A percentile compares a stretch with the other conserved stretches of the same genome.
These are phyloP conservation scores for Cercophora scortea DNA, from an alignment of 495 filamentous ascomycete genomes.

Conservation along the genomic window DNA sequence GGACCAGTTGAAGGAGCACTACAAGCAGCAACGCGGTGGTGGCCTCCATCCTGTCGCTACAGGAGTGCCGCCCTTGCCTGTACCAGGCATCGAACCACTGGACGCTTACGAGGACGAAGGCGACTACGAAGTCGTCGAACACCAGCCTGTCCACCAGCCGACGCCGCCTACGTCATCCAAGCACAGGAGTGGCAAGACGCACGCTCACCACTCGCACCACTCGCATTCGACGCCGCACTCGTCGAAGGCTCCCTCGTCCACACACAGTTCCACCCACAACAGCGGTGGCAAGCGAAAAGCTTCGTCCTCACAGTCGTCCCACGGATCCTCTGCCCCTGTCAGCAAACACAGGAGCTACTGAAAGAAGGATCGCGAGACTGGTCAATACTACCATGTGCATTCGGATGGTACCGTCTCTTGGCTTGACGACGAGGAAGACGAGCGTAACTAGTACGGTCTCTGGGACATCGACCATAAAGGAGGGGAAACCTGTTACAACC, in stretches of 20 bases:
- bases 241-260: background rate
- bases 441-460: background rate
- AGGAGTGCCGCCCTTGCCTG: background rate
- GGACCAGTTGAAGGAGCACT: slow-evolving; percentile 13
- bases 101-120: background rate
- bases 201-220: background rate
- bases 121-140: background rate
- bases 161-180: background rate
- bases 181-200: background rate
- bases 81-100: background rate
- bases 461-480: background rate
- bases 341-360: slow-evolving; percentile 12
- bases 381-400: slow-evolving; percentile 12
- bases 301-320: background rate
- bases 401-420: slow-evolving; percentile 16
- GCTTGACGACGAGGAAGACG: slow-evolving; percentile 4
- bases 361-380: slow-evolving; percentile 10
- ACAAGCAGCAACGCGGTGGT: background rate
- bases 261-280: background rate
- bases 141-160: background rate
- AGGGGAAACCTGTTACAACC: no score
- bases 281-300: background rate
- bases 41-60: background rate
- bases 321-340: background rate
- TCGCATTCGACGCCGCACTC: background rate